phyloP scores from a whole-genome alignment of 805 yeast species.

The Nematodospora valgi region DNA sequence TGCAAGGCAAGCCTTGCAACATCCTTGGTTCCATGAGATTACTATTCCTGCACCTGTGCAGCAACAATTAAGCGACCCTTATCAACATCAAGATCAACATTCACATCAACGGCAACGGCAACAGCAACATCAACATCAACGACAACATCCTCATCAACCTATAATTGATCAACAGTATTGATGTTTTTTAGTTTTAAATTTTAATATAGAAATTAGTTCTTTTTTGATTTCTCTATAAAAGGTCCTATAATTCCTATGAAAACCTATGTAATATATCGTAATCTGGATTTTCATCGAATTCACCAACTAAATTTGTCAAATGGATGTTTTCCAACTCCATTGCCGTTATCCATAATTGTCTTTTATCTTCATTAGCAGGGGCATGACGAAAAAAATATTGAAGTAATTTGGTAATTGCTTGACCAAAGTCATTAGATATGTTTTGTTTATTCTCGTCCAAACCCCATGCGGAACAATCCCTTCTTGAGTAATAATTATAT shows the following conservation, averaged over 20 bases:
- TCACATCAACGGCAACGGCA: conserved; percentile 18
- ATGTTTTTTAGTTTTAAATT: background rate
- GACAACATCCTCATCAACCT: conserved; percentile 4
- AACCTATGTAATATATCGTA: conserved; percentile 8
- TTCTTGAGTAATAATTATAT: conserved; percentile 3
- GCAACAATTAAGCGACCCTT: conserved; percentile 20
- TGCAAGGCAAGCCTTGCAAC: conserved; percentile 60
- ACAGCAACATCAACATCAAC: conserved; percentile 9
- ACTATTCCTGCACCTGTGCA: conserved; percentile 38
- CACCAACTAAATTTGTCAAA: conserved; percentile 6
- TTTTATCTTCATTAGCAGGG: conserved; percentile 1
- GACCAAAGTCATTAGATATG: conserved; percentile 3
- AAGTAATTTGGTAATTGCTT: conserved; percentile 2
- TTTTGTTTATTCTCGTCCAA: background rate
- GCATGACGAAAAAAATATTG: conserved; percentile 1
- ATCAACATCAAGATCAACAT: conserved; percentile 17
- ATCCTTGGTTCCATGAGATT: conserved; percentile 81
- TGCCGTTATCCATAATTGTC: conserved; percentile 7
- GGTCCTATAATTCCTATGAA: background rate
- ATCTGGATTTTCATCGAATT: conserved; percentile 7
- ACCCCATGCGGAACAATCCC: conserved; percentile 2
- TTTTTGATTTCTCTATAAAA: background rate
- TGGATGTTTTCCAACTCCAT: conserved; percentile 7
- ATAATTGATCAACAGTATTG: conserved; percentile 9
- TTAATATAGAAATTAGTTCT: background rate